Evolutionary conservation across 192 early-diverging fungal genomes (phyloP).

Genomic region (Chytriomyces hyalinus): DNA sequence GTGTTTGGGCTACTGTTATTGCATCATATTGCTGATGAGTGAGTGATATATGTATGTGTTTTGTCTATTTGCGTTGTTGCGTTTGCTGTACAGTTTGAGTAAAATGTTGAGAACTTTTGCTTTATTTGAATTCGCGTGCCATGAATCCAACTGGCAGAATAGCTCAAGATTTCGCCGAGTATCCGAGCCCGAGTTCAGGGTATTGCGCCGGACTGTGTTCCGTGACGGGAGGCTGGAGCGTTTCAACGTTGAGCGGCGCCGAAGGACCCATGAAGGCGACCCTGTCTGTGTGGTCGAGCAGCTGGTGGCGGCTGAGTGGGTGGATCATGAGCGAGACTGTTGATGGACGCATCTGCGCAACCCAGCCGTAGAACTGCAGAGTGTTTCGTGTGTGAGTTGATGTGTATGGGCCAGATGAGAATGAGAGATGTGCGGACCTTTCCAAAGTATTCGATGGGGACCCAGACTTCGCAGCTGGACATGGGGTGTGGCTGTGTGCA

Average conservation of each 20-base stretch:
- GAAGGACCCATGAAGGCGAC: constrained; percentile 64
- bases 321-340: constrained; percentile 64
- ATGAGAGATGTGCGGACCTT: constrained; percentile 46
- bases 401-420: no score
- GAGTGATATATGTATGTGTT: not conserved
- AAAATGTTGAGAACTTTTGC: no score
- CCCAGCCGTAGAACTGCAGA: constrained; percentile 53
- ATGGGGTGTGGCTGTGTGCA: constrained; percentile 65
- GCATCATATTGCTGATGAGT: constrained; percentile 3
- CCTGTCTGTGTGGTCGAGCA: constrained; percentile 63
- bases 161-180: constrained; percentile 35
- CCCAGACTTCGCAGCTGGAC: constrained; percentile 69
- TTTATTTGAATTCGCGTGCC: no score
- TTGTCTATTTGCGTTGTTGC: not conserved
- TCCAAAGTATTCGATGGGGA: constrained; percentile 65
- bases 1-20: constrained; percentile 31
- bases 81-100: not conserved
- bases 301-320: constrained; percentile 59
- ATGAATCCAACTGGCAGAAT: no score
- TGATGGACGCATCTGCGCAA: constrained; percentile 54
- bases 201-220: constrained; percentile 63
- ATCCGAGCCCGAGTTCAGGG: constrained; percentile 67
- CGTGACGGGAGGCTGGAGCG: constrained; percentile 27
- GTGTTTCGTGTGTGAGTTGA: no score
- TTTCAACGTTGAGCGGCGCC: constrained; percentile 54